phyloP scores from a whole-genome alignment of 306 rosid genomes.

The Castanea mollissima region DNA sequence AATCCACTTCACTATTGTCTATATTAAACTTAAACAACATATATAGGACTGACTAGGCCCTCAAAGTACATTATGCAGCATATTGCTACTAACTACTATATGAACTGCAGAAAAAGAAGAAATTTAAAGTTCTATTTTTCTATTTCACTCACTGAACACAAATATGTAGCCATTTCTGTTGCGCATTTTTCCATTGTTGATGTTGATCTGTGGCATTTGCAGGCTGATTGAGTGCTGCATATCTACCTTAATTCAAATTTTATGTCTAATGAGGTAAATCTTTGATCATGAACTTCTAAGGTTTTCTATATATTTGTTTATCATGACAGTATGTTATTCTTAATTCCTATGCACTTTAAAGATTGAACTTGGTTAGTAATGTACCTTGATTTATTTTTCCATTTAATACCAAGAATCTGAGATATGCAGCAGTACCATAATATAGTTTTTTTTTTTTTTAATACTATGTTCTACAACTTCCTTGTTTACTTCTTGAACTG shows the following conservation, averaged over 20 bases:
- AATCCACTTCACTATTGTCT: background rate
- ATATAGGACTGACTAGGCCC: background rate
- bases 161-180: conserved; percentile 11
- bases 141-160: background rate
- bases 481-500: background rate
- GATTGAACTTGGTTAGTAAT: background rate
- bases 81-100: background rate
- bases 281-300: background rate
- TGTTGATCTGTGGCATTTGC: conserved; percentile 33
- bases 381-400: too few species aligned
- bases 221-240: conserved; percentile 58
- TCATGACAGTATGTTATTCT: background rate
- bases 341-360: background rate
- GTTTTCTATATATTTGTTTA: background rate
- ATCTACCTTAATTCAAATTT: conserved; percentile 28
- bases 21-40: background rate
- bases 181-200: conserved; percentile 22
- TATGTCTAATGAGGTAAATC: conserved; percentile 54
- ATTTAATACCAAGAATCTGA: too few species aligned
- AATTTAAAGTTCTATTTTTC: background rate
- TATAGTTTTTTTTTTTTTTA: too few species aligned
- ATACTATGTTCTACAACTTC: background rate
- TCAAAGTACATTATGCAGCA: background rate
- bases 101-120: background rate
- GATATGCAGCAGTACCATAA: too few species aligned